These are phyloP conservation scores for Mycena alexandri DNA, from an alignment of 768 basidiomycete genomes.

Conservation along the genomic window DNA sequence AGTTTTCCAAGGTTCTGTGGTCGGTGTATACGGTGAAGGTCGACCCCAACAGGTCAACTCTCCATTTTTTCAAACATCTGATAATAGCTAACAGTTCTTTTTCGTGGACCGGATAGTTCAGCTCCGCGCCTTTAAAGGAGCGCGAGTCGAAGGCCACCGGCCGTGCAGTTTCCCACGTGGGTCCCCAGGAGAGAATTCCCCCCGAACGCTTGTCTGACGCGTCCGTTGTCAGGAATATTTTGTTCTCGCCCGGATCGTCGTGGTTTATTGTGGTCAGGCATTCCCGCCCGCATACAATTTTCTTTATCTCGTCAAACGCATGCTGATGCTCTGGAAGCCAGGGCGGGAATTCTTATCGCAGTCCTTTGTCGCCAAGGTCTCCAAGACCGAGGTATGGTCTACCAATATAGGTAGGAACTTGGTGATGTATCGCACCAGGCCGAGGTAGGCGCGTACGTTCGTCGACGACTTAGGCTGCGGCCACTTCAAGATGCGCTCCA, in stretches of 20 bases:
- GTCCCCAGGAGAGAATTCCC: neutral
- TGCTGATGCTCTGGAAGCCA: neutral
- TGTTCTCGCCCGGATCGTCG: too few relatives aligned
- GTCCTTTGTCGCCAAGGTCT: neutral
- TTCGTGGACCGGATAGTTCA: conserved; percentile 8
- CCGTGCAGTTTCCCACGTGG: conserved; percentile 3
- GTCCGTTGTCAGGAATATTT: neutral
- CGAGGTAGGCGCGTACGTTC: neutral
- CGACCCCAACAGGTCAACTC: neutral
- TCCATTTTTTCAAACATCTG: neutral
- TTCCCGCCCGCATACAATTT: neutral
- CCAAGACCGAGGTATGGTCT: neutral
- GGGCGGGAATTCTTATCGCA: neutral
- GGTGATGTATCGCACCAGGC: neutral
- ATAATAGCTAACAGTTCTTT: conserved; percentile 12
- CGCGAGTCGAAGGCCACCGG: conserved; percentile 13
- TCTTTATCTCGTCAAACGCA: neutral
- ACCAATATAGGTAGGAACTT: neutral
- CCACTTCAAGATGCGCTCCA: neutral
- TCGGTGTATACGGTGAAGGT: too few relatives aligned
- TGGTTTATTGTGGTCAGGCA: conserved; percentile 3
- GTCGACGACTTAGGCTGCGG: neutral
- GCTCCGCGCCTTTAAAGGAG: conserved; percentile 4
- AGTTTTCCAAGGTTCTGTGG: conserved; percentile 2
- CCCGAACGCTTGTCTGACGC: conserved; percentile 1